Evolutionary conservation across 305 asterid genomes (phyloP), one percentile per base, ranked within the genome.

Genomic region (Rubia peregrina): DNA sequence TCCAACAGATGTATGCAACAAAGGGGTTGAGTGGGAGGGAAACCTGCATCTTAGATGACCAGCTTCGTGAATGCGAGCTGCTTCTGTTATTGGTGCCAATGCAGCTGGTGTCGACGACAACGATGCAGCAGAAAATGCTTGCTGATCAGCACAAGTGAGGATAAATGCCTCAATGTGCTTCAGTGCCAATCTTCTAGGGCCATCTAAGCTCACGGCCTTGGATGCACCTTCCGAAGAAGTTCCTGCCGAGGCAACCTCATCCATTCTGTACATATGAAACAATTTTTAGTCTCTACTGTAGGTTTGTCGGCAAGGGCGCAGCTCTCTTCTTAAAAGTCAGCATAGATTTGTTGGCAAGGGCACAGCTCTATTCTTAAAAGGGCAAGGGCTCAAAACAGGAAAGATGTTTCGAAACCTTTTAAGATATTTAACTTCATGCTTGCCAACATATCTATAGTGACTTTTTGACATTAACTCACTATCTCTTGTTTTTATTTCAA

Each of bases 1-100:
- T 30, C 19, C 11, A 4, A 40, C 42, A 56, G 24, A 24, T 12
- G 14, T 40, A 26, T 22, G 56, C 49, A 19, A 26, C 0, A 41
- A 8, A 14, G 14, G 70, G 67, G 60, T 40, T 21, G 19, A n/a
- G 46, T 67, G 46, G 42, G 56, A 72, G 57, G 64, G 67, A 56
- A 65, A 90, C 98, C 98, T 93, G 98, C 98, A 93, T 87, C 97
- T 85, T 24, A 93, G 92, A 85, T 93, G 98, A 33, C 97, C 96
- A 3, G 96, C 97, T 85, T 93, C 97, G 62, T 82, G 94, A 80
- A 93, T 90, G 6, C 95, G 92, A 59, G 96, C 91, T 40, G 89
- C 80, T 80, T 93, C 98, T 10, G 94, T 85, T 41, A 93, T 84
- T 80, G 83, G 96, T 61, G 88, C 41, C 75, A 90, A 71, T 67